phyloP scores from a whole-genome alignment of 164 flowering plant species.

The Tetrastigma voinierianum region DNA sequence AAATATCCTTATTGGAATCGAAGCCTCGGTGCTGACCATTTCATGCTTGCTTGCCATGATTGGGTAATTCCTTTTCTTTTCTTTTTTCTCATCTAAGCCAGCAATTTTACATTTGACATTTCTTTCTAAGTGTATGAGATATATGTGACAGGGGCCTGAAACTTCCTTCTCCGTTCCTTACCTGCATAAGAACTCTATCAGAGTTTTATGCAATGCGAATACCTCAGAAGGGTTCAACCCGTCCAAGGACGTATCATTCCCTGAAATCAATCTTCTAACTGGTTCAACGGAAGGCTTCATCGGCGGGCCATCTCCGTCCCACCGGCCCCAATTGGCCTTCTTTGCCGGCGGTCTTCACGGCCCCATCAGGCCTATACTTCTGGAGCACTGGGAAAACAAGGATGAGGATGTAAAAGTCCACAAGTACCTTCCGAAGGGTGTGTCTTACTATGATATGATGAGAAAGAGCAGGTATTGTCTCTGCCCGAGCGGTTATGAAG shows the following conservation, averaged over 20 bases:
- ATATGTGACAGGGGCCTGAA: conserved; percentile 54
- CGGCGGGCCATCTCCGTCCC: conserved; percentile 60
- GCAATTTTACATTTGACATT: neutral
- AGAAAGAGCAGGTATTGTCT: conserved; percentile 59
- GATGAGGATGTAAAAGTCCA: conserved; percentile 51
- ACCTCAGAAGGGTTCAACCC: conserved; percentile 62
- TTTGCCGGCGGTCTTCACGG: conserved; percentile 77
- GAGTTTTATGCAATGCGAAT: conserved; percentile 71
- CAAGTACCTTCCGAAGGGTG: conserved; percentile 52
- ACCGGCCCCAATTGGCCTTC: conserved; percentile 51
- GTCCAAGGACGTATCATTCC: conserved; percentile 58
- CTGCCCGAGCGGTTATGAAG: conserved; percentile 78
- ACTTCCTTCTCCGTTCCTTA: conserved; percentile 41
- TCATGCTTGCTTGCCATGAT: conserved; percentile 77
- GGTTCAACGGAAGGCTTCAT: conserved; percentile 35
- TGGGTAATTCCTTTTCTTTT: conserved; percentile 41
- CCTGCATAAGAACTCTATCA: conserved; percentile 46
- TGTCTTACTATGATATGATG: conserved; percentile 54
- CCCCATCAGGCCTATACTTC: conserved; percentile 56
- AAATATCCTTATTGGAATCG: conserved; percentile 71
- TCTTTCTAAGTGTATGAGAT: neutral
- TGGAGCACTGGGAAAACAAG: conserved; percentile 62
- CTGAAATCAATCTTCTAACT: conserved; percentile 54
- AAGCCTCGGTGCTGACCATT: conserved; percentile 69
- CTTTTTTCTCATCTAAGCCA: neutral